Base-by-base conservation (phyloP, 1,284 basidiomycete species). In the Apiotrichum siamense region DNA sequence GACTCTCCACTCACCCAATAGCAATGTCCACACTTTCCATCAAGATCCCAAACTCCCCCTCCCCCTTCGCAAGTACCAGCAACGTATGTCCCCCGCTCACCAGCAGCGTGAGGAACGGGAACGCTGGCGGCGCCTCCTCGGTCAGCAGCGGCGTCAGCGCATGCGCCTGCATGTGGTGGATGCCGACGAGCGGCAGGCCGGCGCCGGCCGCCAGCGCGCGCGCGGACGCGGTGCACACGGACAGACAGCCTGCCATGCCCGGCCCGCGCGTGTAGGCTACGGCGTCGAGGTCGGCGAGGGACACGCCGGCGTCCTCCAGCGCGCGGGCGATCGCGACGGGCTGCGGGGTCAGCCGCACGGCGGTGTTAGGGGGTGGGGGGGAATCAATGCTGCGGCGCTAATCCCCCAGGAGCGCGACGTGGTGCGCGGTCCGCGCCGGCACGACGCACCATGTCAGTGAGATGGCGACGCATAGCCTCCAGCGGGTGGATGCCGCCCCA, bases 161-260 rank as follows among this genome's bases (percentile, higher is more conserved):
- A 64, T 97, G 92, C 0, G 88, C 93, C 88, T 94, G 91, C 92
- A 96, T 96, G 65, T 96, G 92, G 72, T 96, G 88, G 3, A 94
- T 86, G 5, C 89, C 91, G 9, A 96, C 81, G 1, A 94, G 58
- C 0, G 90, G 91, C 64, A 89, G 87, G 37, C 79, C 77, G 7
- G 83, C 76, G 0, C 83, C 84, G 0, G 87, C 84, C 0, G 89
- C 88, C 1, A 97, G 76, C 0, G 83, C 81, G 66, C 87, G 88
- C 7, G 89, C 89, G 2, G 88, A 83, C 54, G 85, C 85, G 4
- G 83, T 81, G 42, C 83, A 82, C 5, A 90, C 84, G 26, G 79
- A 80, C 6, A 97, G 78, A 67, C 88, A 92, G 1, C 86, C 86
- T 4, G 78, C 78, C 72, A 93, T 88, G 2, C 88, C 90, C 48